Conservation (phyloP, 805 yeast species). For the Nakazawaea ernobii region DNA sequence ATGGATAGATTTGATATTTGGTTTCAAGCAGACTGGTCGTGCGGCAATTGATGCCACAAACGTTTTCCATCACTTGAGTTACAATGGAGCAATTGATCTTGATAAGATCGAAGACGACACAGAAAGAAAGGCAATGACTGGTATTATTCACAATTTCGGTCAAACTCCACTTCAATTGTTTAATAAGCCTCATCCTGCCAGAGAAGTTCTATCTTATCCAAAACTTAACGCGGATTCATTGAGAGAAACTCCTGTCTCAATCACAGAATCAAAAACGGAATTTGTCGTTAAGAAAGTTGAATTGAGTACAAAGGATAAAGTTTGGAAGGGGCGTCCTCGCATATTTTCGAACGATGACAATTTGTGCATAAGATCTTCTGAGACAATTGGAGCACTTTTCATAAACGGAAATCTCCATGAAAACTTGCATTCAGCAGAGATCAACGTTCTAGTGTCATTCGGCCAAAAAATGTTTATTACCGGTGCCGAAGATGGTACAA, state of each 20-base stretch:
- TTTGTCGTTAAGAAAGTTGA: conserved; percentile 40
- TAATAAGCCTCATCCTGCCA: conserved; percentile 56
- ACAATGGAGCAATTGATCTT: conserved; percentile 76
- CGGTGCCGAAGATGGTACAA: conserved; percentile 53
- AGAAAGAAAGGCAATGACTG: conserved; percentile 72
- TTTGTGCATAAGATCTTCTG: conserved; percentile 3
- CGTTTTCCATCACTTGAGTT: conserved; percentile 80
- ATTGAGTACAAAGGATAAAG: conserved; percentile 31
- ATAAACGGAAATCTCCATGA: conserved; percentile 39
- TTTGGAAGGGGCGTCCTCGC: conserved; percentile 49
- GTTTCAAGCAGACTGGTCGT: conserved; percentile 69
- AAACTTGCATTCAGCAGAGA: conserved; percentile 33
- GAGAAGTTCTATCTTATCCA: conserved; percentile 33
- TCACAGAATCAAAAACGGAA: conserved; percentile 37
- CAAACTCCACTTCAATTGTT: conserved; percentile 81
- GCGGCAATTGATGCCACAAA: conserved; percentile 63
- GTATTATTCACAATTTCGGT: conserved; percentile 87
- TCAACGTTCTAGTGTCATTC: conserved; percentile 34
- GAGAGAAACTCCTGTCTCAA: conserved; percentile 28
- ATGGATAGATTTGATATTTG: conserved; percentile 87
- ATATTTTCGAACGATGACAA: conserved; percentile 19
- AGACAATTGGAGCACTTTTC: conserved; percentile 13
- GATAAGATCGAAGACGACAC: conserved; percentile 68
- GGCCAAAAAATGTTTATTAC: conserved; percentile 38
- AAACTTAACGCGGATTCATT: conserved; percentile 26